Percentiles rank a stretch among this genome's conserved stretches.
These are phyloP conservation scores for Penicillium steckii DNA, from an alignment of 495 filamentous ascomycete species.

Conservation along the genomic window DNA sequence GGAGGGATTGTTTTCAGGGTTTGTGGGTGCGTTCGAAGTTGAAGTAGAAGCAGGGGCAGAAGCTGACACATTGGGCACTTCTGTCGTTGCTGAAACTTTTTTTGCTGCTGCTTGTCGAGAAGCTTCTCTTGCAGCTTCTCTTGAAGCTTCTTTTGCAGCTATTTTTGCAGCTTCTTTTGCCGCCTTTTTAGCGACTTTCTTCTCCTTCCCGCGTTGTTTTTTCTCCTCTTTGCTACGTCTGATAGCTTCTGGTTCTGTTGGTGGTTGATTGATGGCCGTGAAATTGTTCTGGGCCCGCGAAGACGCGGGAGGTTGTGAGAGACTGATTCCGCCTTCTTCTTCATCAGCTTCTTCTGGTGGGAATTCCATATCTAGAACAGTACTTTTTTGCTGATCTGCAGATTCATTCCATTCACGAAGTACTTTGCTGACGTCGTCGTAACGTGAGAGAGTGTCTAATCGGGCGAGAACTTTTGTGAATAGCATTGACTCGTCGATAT, in stretches of 20 bases:
- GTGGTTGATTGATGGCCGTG: too few relatives aligned
- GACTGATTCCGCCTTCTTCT: conserved; percentile 16
- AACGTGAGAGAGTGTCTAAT: conserved; percentile 31
- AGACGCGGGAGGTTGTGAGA: too few relatives aligned
- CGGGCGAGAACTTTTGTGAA: conserved; percentile 32
- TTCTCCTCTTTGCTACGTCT: conserved; percentile 15
- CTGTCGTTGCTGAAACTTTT: neutral
- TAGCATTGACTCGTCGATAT: conserved; percentile 28
- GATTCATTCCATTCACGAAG: conserved; percentile 29
- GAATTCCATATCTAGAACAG: conserved; percentile 26
- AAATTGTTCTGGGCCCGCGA: too few relatives aligned
- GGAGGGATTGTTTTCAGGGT: too few relatives aligned
- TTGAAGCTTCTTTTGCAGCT: neutral
- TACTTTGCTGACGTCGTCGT: conserved; percentile 42
- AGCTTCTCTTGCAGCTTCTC: neutral
- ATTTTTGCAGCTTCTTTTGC: neutral
- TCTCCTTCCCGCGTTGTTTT: conserved; percentile 22
- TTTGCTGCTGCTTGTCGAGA: neutral
- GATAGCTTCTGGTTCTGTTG: conserved; percentile 6
- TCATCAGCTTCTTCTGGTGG: conserved; percentile 2
- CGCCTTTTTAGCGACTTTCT: conserved; percentile 7
- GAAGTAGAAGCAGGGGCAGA: too few relatives aligned
- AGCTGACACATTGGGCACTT: neutral
- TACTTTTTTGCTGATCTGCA: conserved; percentile 7
- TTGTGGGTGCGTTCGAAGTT: too few relatives aligned